Conservation (phyloP, 2,329 filamentous ascomycete species). For the Alternaria brassicae region DNA sequence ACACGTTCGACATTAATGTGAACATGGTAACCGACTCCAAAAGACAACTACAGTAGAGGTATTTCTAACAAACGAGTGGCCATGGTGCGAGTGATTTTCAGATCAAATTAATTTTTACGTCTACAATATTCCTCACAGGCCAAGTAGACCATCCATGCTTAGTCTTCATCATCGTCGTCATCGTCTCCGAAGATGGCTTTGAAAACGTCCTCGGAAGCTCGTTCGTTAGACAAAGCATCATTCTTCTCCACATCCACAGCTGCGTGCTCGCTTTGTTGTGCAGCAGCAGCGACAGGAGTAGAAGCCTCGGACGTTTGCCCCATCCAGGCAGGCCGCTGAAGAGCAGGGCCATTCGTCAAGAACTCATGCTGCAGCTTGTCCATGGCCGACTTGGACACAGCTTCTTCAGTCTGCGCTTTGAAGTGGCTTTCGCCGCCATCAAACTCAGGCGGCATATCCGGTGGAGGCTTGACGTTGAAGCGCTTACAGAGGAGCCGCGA, state of each 20-base stretch:
- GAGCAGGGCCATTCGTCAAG: conserved; percentile 32
- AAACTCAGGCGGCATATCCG: conserved; percentile 64
- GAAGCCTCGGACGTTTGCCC: conserved; percentile 10
- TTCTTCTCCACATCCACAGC: conserved; percentile 76
- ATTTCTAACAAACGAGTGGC: too few species aligned
- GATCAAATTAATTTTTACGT: too few species aligned
- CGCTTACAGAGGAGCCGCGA: conserved; percentile 89
- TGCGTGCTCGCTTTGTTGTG: conserved; percentile 28
- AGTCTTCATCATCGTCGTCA: conserved; percentile 63
- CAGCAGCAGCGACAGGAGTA: background rate
- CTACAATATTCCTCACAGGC: background rate
- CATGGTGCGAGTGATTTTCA: too few species aligned
- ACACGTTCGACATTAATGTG: background rate
- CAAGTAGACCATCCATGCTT: background rate
- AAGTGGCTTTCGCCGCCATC: conserved; percentile 43
- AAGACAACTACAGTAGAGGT: too few species aligned
- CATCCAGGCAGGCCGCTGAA: conserved; percentile 44
- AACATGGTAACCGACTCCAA: background rate
- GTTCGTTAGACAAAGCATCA: conserved; percentile 75
- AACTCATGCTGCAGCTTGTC: conserved; percentile 45
- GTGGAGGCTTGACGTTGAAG: conserved; percentile 83
- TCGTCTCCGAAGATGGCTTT: conserved; percentile 93
- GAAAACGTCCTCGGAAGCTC: conserved; percentile 82
- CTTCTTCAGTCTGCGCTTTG: conserved; percentile 49
- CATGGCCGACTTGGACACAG: conserved; percentile 63